Evolutionary conservation across 805 yeast genomes (phyloP), one percentile per base, ranked within the genome.

Genomic region (Candida sakaeoensis): DNA sequence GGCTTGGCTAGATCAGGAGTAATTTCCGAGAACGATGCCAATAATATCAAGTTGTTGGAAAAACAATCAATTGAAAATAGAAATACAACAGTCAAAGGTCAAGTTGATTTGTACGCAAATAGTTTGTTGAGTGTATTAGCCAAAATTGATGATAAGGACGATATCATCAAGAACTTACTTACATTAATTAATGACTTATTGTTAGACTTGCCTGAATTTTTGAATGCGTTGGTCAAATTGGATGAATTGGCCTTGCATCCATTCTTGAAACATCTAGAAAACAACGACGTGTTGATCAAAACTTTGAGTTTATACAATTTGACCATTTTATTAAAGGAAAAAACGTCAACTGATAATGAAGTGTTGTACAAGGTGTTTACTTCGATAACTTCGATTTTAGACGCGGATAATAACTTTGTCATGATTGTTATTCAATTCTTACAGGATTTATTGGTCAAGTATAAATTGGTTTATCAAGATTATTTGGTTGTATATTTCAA

Each of bases 1-100:
- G 95, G 95, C 8, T 79, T 85, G 51, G 81, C 85, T 8, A 74
- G 95, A 40, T 81, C 90, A 14, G 80, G 77, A 35, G 75, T 80
- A 33, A 69, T 90, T 27, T 65, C 81, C 32, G 74, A 73, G 37
- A 78, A 77, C 45, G 93, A 87, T 57, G 91, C 90, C 8, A 73
- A 73, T 37, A 63, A 72, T 33, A 68, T 80, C 50, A 77, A 77
- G 54, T 61, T 68, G 15, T 66, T 79, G 46, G 80, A 75, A 51
- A 72, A 72, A 46, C 73, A 71, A 50, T 63, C 68, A 14, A 51
- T 57, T 12, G 73, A 67, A 24, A 69, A 70, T 46, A 69, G 64
- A 39, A 61, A 64, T 21, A 56, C 59, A 12, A 65, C 75, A 21
- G 61, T 77, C 9, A 46, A 65, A 37, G 54, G 63, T 24, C 70